Evolutionary conservation across 768 basidiomycete species (phyloP).

Genomic region (Cystobasidium tubakii): DNA sequence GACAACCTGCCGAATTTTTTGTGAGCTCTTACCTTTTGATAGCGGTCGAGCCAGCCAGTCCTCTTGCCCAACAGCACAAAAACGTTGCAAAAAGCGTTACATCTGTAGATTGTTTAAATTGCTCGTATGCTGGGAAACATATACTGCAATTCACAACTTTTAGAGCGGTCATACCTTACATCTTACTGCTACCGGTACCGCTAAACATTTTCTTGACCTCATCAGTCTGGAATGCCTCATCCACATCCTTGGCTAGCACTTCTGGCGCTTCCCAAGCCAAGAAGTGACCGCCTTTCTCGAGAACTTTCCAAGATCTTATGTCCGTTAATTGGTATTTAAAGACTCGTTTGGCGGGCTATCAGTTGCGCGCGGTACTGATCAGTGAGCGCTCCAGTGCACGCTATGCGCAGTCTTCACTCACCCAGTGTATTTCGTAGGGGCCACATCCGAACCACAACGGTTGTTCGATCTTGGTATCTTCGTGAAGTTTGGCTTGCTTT

Average conservation of each 20-base stretch:
- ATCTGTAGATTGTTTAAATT: too few species aligned
- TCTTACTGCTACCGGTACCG: background rate
- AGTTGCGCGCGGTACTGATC: too few species aligned
- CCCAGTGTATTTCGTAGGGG: conserved; percentile 36
- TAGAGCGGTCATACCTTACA: background rate
- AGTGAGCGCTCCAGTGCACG: background rate
- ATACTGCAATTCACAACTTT: too few species aligned
- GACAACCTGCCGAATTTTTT: too few species aligned
- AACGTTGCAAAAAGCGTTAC: too few species aligned
- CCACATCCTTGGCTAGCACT: conserved; percentile 33
- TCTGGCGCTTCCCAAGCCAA: conserved; percentile 36
- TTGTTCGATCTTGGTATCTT: conserved; percentile 23
- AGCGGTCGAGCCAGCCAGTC: too few species aligned
- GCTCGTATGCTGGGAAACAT: too few species aligned
- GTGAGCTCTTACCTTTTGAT: too few species aligned
- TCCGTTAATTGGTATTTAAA: conserved; percentile 25
- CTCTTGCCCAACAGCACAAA: too few species aligned
- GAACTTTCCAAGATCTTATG: conserved; percentile 24
- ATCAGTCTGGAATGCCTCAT: conserved; percentile 14
- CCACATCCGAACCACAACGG: conserved; percentile 29
- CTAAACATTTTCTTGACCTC: conserved; percentile 14
- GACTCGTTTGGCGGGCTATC: conserved; percentile 30
- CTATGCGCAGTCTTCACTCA: background rate
- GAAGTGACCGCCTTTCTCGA: conserved; percentile 38
- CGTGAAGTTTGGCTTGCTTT: conserved; percentile 5